Evolutionary conservation across 108 stramenopile genomes (phyloP).

Genomic region (Ochromonas danica): DNA sequence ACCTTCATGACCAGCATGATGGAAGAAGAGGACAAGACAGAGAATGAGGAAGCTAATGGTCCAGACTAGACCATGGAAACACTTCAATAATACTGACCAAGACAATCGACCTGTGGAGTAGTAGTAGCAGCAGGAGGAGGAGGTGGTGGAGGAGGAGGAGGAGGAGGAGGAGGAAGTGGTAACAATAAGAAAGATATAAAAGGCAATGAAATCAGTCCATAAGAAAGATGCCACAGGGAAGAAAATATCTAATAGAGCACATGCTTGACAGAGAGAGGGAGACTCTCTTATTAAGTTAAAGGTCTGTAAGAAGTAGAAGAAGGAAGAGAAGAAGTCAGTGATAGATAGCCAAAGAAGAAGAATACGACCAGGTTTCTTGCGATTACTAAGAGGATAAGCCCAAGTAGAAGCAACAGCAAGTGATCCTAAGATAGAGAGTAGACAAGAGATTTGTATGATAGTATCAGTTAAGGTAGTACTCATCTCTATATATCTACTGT

Average conservation of each 20-base stretch:
- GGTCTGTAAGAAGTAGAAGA: not conserved
- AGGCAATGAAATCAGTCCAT: conserved; percentile 38
- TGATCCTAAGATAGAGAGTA: not conserved
- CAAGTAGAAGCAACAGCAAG: conserved; percentile 1
- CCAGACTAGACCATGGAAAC: conserved; percentile 19
- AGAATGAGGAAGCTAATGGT: not conserved
- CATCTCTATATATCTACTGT: too few relatives aligned
- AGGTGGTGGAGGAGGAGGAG: too few relatives aligned
- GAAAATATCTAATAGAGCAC: conserved; percentile 24
- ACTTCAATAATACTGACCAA: not conserved
- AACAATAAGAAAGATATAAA: conserved; percentile 4
- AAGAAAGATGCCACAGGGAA: conserved; percentile 32
- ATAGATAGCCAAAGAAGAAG: conserved; percentile 9
- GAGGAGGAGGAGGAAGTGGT: too few relatives aligned
- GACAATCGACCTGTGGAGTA: too few relatives aligned
- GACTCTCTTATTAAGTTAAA: not conserved
- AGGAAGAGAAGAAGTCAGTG: not conserved
- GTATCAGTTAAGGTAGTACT: too few relatives aligned
- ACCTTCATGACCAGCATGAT: conserved; percentile 19
- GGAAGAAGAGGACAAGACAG: not conserved
- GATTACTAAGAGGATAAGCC: not conserved
- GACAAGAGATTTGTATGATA: not conserved
- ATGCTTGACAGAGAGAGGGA: not conserved
- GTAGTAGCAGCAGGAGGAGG: too few relatives aligned
- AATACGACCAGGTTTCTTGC: conserved; percentile 17